These are phyloP conservation scores for Axilococcus clingmanii DNA, from an alignment of 139 green algal genomes.

Conservation along the genomic window DNA sequence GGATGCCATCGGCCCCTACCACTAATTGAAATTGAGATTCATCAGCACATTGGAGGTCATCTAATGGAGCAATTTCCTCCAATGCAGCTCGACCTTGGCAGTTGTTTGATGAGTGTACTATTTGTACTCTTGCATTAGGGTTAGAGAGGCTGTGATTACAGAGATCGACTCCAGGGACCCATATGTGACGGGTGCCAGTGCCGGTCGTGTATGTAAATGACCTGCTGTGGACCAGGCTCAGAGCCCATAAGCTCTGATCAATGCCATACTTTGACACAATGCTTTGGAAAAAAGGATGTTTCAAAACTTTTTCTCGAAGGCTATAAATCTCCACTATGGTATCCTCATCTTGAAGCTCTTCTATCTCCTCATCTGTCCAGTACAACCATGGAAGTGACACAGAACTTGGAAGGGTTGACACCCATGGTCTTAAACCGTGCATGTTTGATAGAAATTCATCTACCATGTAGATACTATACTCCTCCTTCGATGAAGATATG, in stretches of 20 bases:
- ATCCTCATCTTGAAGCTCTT: not conserved
- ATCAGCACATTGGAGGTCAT: not conserved
- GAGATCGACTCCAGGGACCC: slow-evolving; percentile 26
- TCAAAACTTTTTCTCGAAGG: not conserved
- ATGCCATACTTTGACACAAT: not conserved
- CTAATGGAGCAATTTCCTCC: slow-evolving; percentile 6
- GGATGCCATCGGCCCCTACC: slow-evolving; percentile 3
- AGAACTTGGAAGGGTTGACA: not conserved
- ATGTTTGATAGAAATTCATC: too few species aligned
- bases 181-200: slow-evolving; percentile 8
- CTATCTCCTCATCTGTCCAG: slow-evolving; percentile 1
- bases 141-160: slow-evolving; percentile 22
- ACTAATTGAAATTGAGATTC: slow-evolving; percentile 14
- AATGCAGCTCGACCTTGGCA: slow-evolving; percentile 19
- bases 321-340: not conserved
- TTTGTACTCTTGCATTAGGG: slow-evolving; percentile 21
- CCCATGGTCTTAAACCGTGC: too few species aligned
- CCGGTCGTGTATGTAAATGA: too few species aligned
- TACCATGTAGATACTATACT: too few species aligned
- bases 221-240: slow-evolving; percentile 26
- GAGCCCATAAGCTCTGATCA: slow-evolving; percentile 16
- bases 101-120: slow-evolving; percentile 15
- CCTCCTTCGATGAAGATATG: too few species aligned
- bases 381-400: slow-evolving; percentile 2
- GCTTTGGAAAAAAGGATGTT: not conserved